These are phyloP conservation scores for Tetrahymena borealis DNA, from an alignment of 73 alveolate genomes.

Conservation along the genomic window DNA sequence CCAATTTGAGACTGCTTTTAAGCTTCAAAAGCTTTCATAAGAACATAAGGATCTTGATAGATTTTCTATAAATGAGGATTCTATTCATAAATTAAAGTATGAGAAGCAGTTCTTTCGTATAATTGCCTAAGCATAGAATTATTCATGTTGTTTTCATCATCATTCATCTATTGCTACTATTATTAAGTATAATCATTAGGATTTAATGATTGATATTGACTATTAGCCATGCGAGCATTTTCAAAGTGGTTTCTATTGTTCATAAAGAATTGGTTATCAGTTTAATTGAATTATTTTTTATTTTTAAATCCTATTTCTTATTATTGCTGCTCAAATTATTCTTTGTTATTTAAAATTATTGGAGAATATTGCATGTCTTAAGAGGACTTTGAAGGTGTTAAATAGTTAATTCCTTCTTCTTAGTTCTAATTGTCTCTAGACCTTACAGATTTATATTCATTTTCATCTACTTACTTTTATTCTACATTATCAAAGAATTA, in stretches of 20 bases:
- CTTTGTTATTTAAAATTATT: not conserved
- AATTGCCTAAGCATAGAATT: not conserved
- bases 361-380: not conserved
- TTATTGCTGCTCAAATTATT: too few relatives aligned
- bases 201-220: not conserved
- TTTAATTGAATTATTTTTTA: too few relatives aligned
- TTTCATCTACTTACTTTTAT: not conserved
- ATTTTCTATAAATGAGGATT: not conserved
- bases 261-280: too few relatives aligned
- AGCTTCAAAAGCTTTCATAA: not conserved
- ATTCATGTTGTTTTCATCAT: not conserved
- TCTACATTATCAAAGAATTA: not conserved
- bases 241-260: not conserved
- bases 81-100: not conserved
- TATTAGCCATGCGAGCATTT: too few relatives aligned
- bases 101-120: not conserved
- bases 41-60: not conserved
- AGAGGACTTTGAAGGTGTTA: not conserved
- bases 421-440: not conserved
- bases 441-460: not conserved
- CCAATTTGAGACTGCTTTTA: not conserved
- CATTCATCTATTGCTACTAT: not conserved
- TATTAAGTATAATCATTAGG: not conserved
- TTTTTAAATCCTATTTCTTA: too few relatives aligned
- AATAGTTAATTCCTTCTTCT: not conserved